Base-by-base conservation (phyloP, 306 rosid genomes). In the Styphnolobium japonicum region DNA sequence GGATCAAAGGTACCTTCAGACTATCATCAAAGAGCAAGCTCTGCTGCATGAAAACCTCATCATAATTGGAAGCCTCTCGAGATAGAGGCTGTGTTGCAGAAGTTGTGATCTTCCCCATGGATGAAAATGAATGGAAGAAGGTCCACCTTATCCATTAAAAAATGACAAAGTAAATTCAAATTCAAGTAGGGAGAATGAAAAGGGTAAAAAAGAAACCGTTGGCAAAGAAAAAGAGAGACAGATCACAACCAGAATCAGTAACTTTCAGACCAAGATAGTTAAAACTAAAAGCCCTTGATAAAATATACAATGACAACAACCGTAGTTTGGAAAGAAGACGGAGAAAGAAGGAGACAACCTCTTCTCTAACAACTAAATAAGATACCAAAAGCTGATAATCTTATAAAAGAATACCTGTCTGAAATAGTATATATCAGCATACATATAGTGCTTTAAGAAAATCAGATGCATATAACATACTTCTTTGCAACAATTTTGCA, bases 1-100 rank as follows among this genome's bases (percentile, higher is more conserved):
- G 43, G 46, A 52, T 27, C 29, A 75, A 18, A 55, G 29, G 51
- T 87, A 93, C 99, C 96, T 83, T 92, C 22, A 96, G 92, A 86
- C 99, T 89, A 81, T 96, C 98, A 81, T 97, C 90, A 82, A 96
- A 96, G 55, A 96, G 86, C 91, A 96, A 76, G 85, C 99, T 90
- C 69, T 93, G 99, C 60, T 91, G 90, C 99, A 96, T 96, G 72
- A 91, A 93, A 88, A 88, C 90, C 93, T 96, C 99, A 74, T 96
- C 99, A 60, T 87, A 91, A 82, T 93, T 91, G 21, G 97, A 93
- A 67, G 91, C 85, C 77, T 89, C 90, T 37, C 81, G 78, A 71
- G 97, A 82, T 40, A 80, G 25, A 7, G 87, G 89, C 77, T 73
- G 85, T 2, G 86, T 43, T 65, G 84, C 81, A 78, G 97, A 87